phyloP scores from a whole-genome alignment of 306 rosid species.

The Pterocarpus macrocarpus region DNA sequence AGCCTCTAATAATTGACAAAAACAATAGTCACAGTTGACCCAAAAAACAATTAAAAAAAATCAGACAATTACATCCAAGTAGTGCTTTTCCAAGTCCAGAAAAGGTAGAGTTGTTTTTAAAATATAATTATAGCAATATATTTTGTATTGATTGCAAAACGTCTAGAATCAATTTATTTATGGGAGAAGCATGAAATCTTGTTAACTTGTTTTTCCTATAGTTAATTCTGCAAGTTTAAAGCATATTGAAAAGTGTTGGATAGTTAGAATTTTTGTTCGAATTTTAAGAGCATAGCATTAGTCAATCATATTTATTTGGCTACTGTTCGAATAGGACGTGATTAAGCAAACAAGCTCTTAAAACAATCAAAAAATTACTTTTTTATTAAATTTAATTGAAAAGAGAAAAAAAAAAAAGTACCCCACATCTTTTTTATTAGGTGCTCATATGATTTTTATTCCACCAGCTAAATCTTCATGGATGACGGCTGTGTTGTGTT shows the following conservation, averaged over 20 bases:
- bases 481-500: slow-evolving; percentile 43
- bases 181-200: not conserved
- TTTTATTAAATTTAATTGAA: not conserved
- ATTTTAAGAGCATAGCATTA: too few species aligned
- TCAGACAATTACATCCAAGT: not conserved
- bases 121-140: too few species aligned
- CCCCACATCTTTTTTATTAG: not conserved
- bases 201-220: too few species aligned
- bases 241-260: too few species aligned
- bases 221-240: too few species aligned
- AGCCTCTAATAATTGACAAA: not conserved
- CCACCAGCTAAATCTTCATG: slow-evolving; percentile 46
- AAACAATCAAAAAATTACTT: too few species aligned
- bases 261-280: too few species aligned
- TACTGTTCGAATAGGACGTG: not conserved
- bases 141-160: not conserved
- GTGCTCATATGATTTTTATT: not conserved
- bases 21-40: not conserved
- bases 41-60: too few species aligned
- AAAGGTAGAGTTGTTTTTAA: too few species aligned
- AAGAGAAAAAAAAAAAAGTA: not conserved
- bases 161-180: not conserved
- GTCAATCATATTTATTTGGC: not conserved
- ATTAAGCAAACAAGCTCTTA: not conserved
- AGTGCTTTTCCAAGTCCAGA: too few species aligned